Evolutionary conservation across 805 yeast species (phyloP), one percentile per base, ranked within the genome.

Genomic region (Kuraishia hungarica): DNA sequence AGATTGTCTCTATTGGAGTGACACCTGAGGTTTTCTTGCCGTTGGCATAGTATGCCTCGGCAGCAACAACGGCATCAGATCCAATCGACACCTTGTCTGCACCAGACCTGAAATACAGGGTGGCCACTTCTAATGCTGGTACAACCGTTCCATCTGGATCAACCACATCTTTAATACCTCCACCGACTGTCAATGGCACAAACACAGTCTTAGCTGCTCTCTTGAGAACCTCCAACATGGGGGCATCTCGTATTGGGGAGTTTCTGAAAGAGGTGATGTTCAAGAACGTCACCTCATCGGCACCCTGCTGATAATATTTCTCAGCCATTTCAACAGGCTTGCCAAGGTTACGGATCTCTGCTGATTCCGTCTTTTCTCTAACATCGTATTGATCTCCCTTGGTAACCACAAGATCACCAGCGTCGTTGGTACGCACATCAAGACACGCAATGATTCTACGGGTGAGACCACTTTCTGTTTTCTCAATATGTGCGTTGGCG

Each of bases 341-440:
- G 19, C 99, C 99, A 57, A 94, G 75, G 67, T 94, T 94, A 68
- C 97, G 81, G 26, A 94, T 97, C 59, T 82, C 81, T 35, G 78
- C 81, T 2, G 74, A 79, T 2, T 69, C 66, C 13, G 72, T 65
- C 62, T 85, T 85, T 64, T 92, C 97, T 61, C 99, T 82, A 1
- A 94, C 99, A 70, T 94, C 97, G 67, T 94, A 94, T 69, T 94
- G 99, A 66, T 94, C 99, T 56, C 99, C 99, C 71, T 94, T 94
- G 0, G 99, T 94, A 26, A 94, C 99, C 1, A 94, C 99, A 61
- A 94, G 78, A 67, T 94, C 99, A 35, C 99, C 99, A 46, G 75
- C 76, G 65, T 94, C 99, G 67, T 94, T 94, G 6, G 96, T 78
- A 63, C 99, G 83, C n/a, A 94, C 99, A 67, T 94, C 99, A 50